phyloP scores from a whole-genome alignment of 257 asterid genomes.

The Euphrasia confusa region DNA sequence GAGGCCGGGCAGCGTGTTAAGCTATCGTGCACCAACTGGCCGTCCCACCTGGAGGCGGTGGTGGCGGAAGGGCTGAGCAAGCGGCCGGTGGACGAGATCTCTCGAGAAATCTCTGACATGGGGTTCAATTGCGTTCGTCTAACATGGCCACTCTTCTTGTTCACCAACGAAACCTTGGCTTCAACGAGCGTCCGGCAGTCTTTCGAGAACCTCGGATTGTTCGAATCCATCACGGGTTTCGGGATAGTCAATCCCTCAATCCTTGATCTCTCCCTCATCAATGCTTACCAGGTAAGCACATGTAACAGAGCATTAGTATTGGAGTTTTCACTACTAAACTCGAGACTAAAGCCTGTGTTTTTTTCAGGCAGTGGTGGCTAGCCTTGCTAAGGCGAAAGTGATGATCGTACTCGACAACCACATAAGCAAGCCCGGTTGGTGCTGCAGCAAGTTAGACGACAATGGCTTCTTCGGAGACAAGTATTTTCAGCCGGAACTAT shows the following conservation, averaged over 20 bases:
- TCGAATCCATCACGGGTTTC: slow-evolving; percentile 57
- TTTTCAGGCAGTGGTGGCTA: slow-evolving; percentile 79
- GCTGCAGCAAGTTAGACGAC: slow-evolving; percentile 79
- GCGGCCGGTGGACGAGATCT: slow-evolving; percentile 65
- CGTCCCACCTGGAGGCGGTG: slow-evolving; percentile 73
- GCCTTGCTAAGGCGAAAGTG: slow-evolving; percentile 68
- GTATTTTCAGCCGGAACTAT: slow-evolving; percentile 64
- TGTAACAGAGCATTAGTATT: no score
- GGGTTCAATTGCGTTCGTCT: slow-evolving; percentile 94
- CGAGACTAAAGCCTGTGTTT: not conserved
- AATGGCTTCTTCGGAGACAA: slow-evolving; percentile 88
- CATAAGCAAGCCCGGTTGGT: slow-evolving; percentile 92
- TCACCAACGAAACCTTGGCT: slow-evolving; percentile 65
- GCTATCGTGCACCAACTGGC: slow-evolving; percentile 91
- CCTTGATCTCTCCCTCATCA: slow-evolving; percentile 67
- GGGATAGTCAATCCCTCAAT: slow-evolving; percentile 68
- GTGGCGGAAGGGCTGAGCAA: slow-evolving; percentile 96
- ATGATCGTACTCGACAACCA: slow-evolving; percentile 87
- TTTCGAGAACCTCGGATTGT: slow-evolving; percentile 56
- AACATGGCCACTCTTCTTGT: slow-evolving; percentile 91
- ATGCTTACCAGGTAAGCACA: slow-evolving; percentile 65
- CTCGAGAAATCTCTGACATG: slow-evolving; percentile 37
- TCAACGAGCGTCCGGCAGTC: slow-evolving; percentile 62
- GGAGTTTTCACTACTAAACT: not conserved
- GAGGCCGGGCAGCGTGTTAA: slow-evolving; percentile 67